phyloP scores from a whole-genome alignment of 345 rosid genomes.

The Zanthoxylum bungeanum region DNA sequence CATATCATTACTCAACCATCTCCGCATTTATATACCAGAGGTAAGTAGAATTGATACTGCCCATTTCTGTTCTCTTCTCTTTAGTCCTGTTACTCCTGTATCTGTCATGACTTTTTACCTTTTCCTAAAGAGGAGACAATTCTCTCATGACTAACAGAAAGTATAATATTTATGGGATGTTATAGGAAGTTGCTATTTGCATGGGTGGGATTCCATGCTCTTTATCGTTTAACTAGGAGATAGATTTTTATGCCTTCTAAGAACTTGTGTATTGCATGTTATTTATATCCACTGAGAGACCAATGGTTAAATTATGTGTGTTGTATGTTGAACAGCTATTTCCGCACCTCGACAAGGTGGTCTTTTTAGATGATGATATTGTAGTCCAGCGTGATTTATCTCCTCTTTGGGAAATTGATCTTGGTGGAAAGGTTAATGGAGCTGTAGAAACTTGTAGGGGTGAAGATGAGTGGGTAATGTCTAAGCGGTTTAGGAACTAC shows the following conservation, averaged over 20 bases:
- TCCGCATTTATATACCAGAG: constrained; percentile 97
- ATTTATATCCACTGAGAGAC: neutral
- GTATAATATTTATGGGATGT: neutral
- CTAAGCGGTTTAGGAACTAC: constrained; percentile 92
- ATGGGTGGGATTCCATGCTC: neutral
- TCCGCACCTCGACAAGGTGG: constrained; percentile 91
- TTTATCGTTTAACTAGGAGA: neutral
- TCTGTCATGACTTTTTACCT: constrained; percentile 6
- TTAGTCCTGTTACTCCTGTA: neutral
- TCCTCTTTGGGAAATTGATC: constrained; percentile 92
- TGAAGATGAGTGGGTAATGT: constrained; percentile 98
- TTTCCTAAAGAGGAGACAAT: neutral
- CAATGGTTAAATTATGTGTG: neutral
- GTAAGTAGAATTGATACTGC: constrained; percentile 36
- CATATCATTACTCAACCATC: constrained; percentile 97
- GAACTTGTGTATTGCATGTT: neutral
- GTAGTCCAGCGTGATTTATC: constrained; percentile 91
- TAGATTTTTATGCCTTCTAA: neutral
- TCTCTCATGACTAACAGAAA: neutral
- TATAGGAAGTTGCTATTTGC: neutral
- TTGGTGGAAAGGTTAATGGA: constrained; percentile 90
- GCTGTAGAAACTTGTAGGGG: constrained; percentile 99
- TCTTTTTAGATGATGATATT: constrained; percentile 92
- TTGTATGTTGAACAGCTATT: constrained; percentile 65
- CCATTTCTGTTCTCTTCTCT: neutral